A percentile compares a stretch with the other conserved stretches of the same genome.
Conservation (phyloP, 2,329 filamentous ascomycete genomes). For the Conoideocrella luteorostrata region DNA sequence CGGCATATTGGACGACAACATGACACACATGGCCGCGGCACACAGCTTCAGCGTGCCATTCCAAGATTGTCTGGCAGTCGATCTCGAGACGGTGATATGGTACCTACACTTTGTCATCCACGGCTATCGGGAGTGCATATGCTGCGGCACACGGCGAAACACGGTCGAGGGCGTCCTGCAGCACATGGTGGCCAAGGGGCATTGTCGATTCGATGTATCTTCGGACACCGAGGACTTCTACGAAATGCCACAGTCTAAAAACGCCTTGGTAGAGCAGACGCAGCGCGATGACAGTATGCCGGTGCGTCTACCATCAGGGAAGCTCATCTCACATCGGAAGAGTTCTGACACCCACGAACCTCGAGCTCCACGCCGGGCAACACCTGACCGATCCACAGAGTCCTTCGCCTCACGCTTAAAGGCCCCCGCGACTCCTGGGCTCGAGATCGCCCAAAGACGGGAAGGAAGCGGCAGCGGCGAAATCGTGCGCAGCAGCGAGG, state of each 20-base stretch:
- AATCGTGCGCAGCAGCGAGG: slow-evolving; percentile 12
- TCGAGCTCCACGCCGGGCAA: slow-evolving; percentile 5
- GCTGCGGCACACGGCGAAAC: slow-evolving; percentile 38
- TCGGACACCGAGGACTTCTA: slow-evolving; percentile 37
- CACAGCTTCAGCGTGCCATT: slow-evolving; percentile 42
- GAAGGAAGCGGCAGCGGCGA: slow-evolving; percentile 2
- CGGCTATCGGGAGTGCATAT: slow-evolving; percentile 43
- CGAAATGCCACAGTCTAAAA: slow-evolving; percentile 17
- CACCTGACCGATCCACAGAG: background rate
- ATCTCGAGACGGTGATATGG: slow-evolving; percentile 37
- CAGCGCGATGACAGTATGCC: background rate
- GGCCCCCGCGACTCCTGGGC: background rate
- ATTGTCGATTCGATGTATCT: slow-evolving; percentile 37
- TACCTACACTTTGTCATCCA: slow-evolving; percentile 44
- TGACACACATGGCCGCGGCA: slow-evolving; percentile 41
- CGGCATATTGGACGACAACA: slow-evolving; percentile 27
- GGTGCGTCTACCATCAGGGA: slow-evolving; percentile 28
- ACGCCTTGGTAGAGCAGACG: background rate
- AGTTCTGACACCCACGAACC: slow-evolving; percentile 8
- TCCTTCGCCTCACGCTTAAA: background rate
- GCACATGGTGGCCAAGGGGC: slow-evolving; percentile 44
- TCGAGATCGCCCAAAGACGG: slow-evolving; percentile 3
- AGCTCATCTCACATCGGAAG: slow-evolving; percentile 21
- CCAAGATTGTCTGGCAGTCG: slow-evolving; percentile 33
- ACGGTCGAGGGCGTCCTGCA: slow-evolving; percentile 40